phyloP scores from a whole-genome alignment of 23 red algal genomes.

The Agarophyton chilense region DNA sequence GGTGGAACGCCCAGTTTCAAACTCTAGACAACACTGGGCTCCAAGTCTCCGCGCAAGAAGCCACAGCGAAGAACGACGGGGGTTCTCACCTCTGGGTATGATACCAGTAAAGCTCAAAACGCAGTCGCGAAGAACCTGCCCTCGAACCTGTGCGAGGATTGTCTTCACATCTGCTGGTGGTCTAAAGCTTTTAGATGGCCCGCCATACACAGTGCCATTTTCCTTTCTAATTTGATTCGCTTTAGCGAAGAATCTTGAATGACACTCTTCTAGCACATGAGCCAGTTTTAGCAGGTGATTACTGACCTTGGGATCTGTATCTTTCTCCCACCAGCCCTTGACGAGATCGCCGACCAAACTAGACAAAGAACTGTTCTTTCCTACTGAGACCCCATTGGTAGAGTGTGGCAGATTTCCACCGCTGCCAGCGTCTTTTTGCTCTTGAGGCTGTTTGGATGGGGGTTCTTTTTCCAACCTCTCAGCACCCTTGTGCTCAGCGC shows the following conservation, averaged over 20 bases:
- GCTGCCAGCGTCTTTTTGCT: background rate
- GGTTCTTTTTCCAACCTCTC: background rate
- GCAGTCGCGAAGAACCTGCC: slow-evolving; percentile 75
- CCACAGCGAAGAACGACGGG: slow-evolving; percentile 56
- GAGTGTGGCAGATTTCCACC: background rate
- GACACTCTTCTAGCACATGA: slow-evolving; percentile 67
- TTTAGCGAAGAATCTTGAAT: slow-evolving; percentile 55
- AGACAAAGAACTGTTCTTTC: background rate
- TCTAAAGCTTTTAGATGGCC: slow-evolving; percentile 19
- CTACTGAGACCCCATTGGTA: background rate
- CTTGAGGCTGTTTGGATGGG: background rate
- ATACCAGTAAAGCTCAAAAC: slow-evolving; percentile 87
- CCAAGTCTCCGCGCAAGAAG: slow-evolving; percentile 78
- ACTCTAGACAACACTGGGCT: slow-evolving; percentile 63
- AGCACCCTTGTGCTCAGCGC: background rate
- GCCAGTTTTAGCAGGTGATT: slow-evolving; percentile 58
- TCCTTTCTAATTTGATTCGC: background rate
- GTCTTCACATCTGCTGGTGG: slow-evolving; percentile 85
- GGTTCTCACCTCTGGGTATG: slow-evolving; percentile 32
- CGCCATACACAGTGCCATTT: background rate
- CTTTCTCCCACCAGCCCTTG: slow-evolving; percentile 42
- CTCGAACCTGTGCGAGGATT: slow-evolving; percentile 65
- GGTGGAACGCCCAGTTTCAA: slow-evolving; percentile 60
- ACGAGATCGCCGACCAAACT: background rate
- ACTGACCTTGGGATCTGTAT: background rate